These are phyloP conservation scores for Akebia trifoliata DNA, from an alignment of 164 flowering plant species.

Conservation along the genomic window DNA sequence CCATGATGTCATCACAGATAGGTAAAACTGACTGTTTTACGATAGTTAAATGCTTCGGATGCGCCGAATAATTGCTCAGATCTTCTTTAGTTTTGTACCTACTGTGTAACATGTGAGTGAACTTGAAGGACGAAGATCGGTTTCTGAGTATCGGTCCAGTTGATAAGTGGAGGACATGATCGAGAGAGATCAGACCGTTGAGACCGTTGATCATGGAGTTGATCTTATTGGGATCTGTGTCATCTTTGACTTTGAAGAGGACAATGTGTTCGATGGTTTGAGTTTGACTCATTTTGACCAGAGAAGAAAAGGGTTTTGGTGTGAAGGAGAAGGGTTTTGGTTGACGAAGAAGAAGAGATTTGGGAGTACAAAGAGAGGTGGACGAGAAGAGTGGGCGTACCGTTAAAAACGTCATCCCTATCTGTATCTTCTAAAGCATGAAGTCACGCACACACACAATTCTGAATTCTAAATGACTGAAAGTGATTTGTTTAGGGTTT, in stretches of 20 bases:
- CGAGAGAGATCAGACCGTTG: slow-evolving; percentile 40
- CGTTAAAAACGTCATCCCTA: not conserved
- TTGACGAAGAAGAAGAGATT: not conserved
- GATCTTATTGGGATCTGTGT: slow-evolving; percentile 34
- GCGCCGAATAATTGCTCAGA: slow-evolving; percentile 36
- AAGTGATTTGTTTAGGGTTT: too few relatives aligned
- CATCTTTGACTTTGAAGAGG: slow-evolving; percentile 58
- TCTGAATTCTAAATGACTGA: too few relatives aligned
- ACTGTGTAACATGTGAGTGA: slow-evolving; percentile 67
- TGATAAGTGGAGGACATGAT: slow-evolving; percentile 44
- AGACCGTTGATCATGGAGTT: slow-evolving; percentile 44
- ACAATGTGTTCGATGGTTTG: slow-evolving; percentile 58
- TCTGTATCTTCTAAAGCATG: too few relatives aligned
- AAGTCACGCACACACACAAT: too few relatives aligned
- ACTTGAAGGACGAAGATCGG: slow-evolving; percentile 32
- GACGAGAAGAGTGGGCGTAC: not conserved
- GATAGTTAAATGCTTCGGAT: slow-evolving; percentile 46
- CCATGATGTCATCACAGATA: slow-evolving; percentile 61
- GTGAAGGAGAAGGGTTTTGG: not conserved
- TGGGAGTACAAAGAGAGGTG: not conserved
- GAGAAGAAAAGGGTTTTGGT: slow-evolving; percentile 1
- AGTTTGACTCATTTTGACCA: not conserved
- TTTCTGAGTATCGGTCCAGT: slow-evolving; percentile 43
- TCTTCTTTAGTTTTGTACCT: slow-evolving; percentile 51
- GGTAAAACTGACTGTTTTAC: slow-evolving; percentile 51